phyloP scores from a whole-genome alignment of 257 asterid genomes.

The Eustoma russellianum region DNA sequence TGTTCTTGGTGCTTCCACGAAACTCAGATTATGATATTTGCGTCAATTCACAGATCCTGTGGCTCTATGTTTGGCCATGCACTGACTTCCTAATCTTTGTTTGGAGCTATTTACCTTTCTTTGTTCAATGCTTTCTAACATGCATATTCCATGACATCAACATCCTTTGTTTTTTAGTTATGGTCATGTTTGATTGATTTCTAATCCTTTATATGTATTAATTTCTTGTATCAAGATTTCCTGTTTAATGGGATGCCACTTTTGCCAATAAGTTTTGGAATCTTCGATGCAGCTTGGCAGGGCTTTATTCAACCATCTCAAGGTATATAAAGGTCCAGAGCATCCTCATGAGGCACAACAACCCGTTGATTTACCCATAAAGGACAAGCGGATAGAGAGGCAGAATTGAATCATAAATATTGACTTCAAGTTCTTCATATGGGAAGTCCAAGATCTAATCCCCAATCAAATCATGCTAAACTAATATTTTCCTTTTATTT shows the following conservation, averaged over 20 bases:
- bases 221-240: background rate
- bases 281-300: constrained; percentile 71
- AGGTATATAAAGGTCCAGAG: constrained; percentile 79
- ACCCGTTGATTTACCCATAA: constrained; percentile 68
- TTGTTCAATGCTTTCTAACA: too few species aligned
- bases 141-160: too few species aligned
- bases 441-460: background rate
- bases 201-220: too few species aligned
- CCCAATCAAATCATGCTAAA: background rate
- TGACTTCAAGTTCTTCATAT: background rate
- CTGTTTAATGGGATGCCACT: background rate
- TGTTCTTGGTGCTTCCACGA: too few species aligned
- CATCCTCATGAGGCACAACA: constrained; percentile 96
- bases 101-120: too few species aligned
- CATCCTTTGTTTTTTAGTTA: too few species aligned
- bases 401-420: constrained; percentile 3
- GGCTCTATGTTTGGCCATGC: too few species aligned
- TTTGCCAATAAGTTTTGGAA: constrained; percentile 8
- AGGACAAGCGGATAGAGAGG: constrained; percentile 75
- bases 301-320: constrained; percentile 69
- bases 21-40: too few species aligned
- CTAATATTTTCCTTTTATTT: too few species aligned
- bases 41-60: too few species aligned
- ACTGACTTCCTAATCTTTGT: too few species aligned
- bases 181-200: too few species aligned